A percentile compares a stretch with the other conserved stretches of the same genome.
phyloP scores from a whole-genome alignment of 768 basidiomycete genomes.

The Agaricus bisporus region DNA sequence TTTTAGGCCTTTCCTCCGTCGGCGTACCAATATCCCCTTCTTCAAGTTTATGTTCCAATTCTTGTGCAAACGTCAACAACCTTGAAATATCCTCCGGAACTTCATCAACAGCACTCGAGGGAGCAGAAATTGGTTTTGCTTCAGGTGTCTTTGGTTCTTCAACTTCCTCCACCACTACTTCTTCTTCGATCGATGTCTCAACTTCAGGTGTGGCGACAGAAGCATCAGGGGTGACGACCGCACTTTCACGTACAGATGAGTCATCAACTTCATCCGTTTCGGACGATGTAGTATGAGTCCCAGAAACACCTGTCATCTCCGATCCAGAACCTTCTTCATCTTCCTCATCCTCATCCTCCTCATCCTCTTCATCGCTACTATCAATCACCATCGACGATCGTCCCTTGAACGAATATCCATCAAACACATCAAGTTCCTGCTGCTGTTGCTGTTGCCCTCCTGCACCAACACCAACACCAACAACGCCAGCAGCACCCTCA shows the following conservation, averaged over 20 bases:
- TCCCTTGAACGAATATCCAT: conserved; percentile 92
- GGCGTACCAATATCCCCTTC: conserved; percentile 11
- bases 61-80: conserved; percentile 9
- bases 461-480: neutral
- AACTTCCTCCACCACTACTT: conserved; percentile 26
- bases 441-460: conserved; percentile 26
- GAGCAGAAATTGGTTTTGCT: conserved; percentile 35
- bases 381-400: conserved; percentile 75
- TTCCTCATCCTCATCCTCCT: conserved; percentile 29
- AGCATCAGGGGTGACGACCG: neutral
- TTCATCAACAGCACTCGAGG: neutral
- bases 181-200: conserved; percentile 8
- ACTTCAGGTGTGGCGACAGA: neutral
- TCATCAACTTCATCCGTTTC: conserved; percentile 3
- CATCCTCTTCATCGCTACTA: conserved; percentile 59
- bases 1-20: conserved; percentile 4
- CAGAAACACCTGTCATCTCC: conserved; percentile 16
- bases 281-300: conserved; percentile 14
- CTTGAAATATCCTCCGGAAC: conserved; percentile 6
- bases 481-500: neutral
- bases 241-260: conserved; percentile 1
- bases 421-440: conserved; percentile 73
- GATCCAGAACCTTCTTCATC: conserved; percentile 22
- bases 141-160: conserved; percentile 74
- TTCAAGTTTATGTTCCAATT: conserved; percentile 9